Base-by-base conservation (phyloP, 2,329 filamentous ascomycete genomes). In the Fusarium hainanense region DNA sequence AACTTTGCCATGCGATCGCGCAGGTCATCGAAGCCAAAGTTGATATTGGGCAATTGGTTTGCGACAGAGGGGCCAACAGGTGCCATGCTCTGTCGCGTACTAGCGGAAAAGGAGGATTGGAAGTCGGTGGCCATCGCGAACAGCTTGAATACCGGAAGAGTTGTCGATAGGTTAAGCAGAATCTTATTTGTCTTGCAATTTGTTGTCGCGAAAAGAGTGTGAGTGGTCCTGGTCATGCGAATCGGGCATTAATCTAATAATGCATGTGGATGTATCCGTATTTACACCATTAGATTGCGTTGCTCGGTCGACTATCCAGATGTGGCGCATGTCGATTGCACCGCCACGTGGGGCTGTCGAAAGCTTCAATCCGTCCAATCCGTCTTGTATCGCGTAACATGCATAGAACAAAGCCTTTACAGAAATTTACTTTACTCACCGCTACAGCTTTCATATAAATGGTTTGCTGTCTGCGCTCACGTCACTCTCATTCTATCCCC, bases 1-100 rank as follows among this genome's bases (percentile, higher is more conserved):
- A 99, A 99, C 69, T 92, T 93, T 56, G 91, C 88, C 96, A 99
- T 98, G 81, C 94, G 92, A 76, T 95, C 93, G 81, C 95, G 94
- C 77, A 99, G 82, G 73, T 98, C 93, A 75, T 98, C 94, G 80
- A 98, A 98, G 62, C 94, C 94, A 79, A 99, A 98, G 81, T 97
- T 94, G 80, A 97, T 92, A 78, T 87, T 93, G 37, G 96, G 96
- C 11, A 99, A 88, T 51, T 89, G 89, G 78, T 94, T 92, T 43
- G 90, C 91, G 82, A 93, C 89, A 9, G 90, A 92, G 16, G 89
- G 87, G 43, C 85, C 88, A 48, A 84, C 82, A 42, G 88, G 84
- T 30, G 87, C 84, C 68, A 88, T 81, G 18, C 88, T 86, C 70
- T 87, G 87, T 73, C 89, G 85, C 75, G 85, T 81, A 79, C 88